phyloP scores from a whole-genome alignment of 768 basidiomycete species.

The Cyclocybe cylindracea region DNA sequence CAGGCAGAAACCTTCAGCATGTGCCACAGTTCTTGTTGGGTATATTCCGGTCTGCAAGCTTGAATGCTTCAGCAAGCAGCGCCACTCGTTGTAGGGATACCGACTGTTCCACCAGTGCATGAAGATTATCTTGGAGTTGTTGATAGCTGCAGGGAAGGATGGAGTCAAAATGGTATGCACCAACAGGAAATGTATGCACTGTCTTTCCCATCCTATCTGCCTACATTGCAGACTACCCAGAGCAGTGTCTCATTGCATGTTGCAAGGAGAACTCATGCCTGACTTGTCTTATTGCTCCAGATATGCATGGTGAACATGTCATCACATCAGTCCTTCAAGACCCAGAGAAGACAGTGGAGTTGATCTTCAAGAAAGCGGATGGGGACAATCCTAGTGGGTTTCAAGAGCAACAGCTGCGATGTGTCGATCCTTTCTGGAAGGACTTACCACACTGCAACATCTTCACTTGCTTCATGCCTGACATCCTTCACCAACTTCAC shows the following conservation, averaged over 20 bases:
- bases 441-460: conserved; percentile 42
- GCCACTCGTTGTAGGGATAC: too few relatives aligned
- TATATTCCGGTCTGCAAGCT: conserved; percentile 39
- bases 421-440: conserved; percentile 39
- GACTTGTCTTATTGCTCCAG: conserved; percentile 6
- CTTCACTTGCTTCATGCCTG: conserved; percentile 39
- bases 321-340: neutral
- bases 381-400: conserved; percentile 6
- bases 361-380: neutral
- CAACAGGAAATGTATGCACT: conserved; percentile 26
- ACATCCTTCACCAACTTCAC: conserved; percentile 49
- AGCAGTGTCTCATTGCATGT: conserved; percentile 37
- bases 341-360: neutral
- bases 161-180: too few relatives aligned
- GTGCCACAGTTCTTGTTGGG: conserved; percentile 32
- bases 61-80: conserved; percentile 26
- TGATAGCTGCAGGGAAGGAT: too few relatives aligned
- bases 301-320: conserved; percentile 18
- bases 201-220: conserved; percentile 34
- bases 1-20: conserved; percentile 23
- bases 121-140: too few relatives aligned
- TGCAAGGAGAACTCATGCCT: conserved; percentile 24
- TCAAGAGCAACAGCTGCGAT: conserved; percentile 9
- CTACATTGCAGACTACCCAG: conserved; percentile 23
- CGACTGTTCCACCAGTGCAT: too few relatives aligned